phyloP scores from a whole-genome alignment of 495 filamentous ascomycete species.

The Neurospora terricola region DNA sequence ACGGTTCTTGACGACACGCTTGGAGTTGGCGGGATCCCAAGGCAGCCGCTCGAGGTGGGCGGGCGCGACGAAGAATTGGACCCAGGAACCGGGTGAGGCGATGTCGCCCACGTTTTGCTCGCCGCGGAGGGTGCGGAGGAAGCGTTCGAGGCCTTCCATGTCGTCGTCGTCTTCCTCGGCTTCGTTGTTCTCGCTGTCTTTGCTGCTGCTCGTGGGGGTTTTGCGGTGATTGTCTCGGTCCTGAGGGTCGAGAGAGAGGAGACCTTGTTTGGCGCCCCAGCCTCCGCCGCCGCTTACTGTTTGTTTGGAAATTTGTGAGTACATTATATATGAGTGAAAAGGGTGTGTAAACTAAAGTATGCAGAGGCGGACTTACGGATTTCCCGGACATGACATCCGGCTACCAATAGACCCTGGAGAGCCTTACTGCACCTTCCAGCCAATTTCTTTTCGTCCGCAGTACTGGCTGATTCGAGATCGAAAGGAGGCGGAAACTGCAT shows the following conservation, averaged over 20 bases:
- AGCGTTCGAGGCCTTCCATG: slow-evolving; percentile 20
- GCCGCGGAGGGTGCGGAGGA: slow-evolving; percentile 19
- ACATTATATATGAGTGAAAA: background rate
- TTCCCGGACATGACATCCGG: slow-evolving; percentile 49
- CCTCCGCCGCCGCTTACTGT: slow-evolving; percentile 82
- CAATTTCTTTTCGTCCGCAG: background rate
- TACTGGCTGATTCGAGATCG: background rate
- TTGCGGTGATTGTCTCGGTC: background rate
- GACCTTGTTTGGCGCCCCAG: slow-evolving; percentile 78
- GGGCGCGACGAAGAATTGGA: slow-evolving; percentile 40
- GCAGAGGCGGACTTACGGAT: slow-evolving; percentile 35
- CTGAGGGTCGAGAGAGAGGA: slow-evolving; percentile 74
- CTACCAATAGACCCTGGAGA: slow-evolving; percentile 8
- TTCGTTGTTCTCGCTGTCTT: slow-evolving; percentile 15
- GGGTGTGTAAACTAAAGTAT: background rate
- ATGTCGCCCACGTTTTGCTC: slow-evolving; percentile 18
- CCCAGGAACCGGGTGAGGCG: slow-evolving; percentile 31
- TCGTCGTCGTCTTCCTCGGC: slow-evolving; percentile 19
- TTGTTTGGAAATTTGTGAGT: background rate
- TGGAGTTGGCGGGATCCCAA: slow-evolving; percentile 2
- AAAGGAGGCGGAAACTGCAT: background rate
- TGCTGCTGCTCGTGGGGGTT: slow-evolving; percentile 13
- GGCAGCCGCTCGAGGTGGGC: background rate
- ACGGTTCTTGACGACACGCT: background rate
- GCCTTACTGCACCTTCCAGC: background rate